Evolutionary conservation across 306 rosid species (phyloP).

Genomic region (Senna tora): DNA sequence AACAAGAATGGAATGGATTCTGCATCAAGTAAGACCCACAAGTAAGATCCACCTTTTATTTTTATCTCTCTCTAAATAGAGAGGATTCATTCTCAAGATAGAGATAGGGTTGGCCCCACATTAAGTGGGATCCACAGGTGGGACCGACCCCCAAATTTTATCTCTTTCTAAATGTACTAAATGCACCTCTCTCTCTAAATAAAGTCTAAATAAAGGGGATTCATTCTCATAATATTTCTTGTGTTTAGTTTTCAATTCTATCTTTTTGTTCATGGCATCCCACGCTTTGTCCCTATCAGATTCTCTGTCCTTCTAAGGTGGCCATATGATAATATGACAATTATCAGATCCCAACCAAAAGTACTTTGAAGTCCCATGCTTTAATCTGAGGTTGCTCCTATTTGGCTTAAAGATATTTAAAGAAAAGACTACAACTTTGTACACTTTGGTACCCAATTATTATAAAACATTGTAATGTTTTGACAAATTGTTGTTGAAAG

Average conservation of each 20-base stretch:
- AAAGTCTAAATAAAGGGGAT: conserved; percentile 40
- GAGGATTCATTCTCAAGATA: too few relatives aligned
- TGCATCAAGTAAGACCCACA: too few relatives aligned
- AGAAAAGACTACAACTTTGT: conserved; percentile 31
- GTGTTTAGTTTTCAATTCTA: conserved; percentile 45
- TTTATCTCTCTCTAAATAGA: too few relatives aligned
- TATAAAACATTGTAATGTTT: conserved; percentile 43
- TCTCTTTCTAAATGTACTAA: too few relatives aligned
- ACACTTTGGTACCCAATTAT: conserved; percentile 52
- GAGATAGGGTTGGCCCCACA: too few relatives aligned
- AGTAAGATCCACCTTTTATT: too few relatives aligned
- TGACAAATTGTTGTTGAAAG: conserved; percentile 80
- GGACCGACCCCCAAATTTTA: too few relatives aligned
- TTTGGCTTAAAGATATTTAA: conserved; percentile 45
- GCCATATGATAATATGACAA: conserved; percentile 23
- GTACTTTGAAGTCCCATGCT: conserved; percentile 33
- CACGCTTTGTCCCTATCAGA: conserved; percentile 44
- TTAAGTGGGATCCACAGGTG: too few relatives aligned
- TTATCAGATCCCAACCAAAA: conserved; percentile 24
- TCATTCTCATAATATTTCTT: conserved; percentile 24
- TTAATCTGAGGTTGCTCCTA: conserved; percentile 36
- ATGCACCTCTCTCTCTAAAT: too few relatives aligned
- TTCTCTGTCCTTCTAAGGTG: conserved; percentile 33
- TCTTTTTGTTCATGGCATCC: conserved; percentile 45
- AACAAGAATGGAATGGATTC: too few relatives aligned